Conservation (phyloP, 108 stramenopile species). For the Conticribra weissflogii region DNA sequence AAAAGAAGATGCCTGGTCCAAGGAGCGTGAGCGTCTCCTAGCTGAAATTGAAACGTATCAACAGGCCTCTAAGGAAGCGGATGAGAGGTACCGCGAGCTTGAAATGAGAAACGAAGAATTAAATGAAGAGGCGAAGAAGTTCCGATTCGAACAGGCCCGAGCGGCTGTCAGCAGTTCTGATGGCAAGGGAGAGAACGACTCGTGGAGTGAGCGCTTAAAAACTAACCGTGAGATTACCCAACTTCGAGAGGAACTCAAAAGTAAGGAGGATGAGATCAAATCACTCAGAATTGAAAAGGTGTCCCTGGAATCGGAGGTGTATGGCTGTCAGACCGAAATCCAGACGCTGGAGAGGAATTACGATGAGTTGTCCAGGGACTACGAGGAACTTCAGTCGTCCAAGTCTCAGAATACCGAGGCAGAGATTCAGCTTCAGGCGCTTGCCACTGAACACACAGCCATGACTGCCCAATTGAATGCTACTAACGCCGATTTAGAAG, state of each 20-base stretch:
- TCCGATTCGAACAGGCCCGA: conserved; percentile 64
- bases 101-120: conserved; percentile 65
- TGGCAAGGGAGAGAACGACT: conserved; percentile 39
- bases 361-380: conserved; percentile 77
- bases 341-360: conserved; percentile 56
- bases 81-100: conserved; percentile 73
- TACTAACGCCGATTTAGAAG: conserved; percentile 81
- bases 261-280: conserved; percentile 77
- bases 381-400: conserved; percentile 66
- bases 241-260: conserved; percentile 70
- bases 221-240: conserved; percentile 76
- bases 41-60: conserved; percentile 70
- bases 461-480: conserved; percentile 90
- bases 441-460: conserved; percentile 85
- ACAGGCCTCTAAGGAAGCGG: conserved; percentile 52
- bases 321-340: conserved; percentile 75
- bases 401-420: conserved; percentile 84
- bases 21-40: conserved; percentile 65
- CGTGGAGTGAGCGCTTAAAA: conserved; percentile 71
- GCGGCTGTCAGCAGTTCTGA: conserved; percentile 58
- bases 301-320: conserved; percentile 83
- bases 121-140: conserved; percentile 59
- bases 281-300: conserved; percentile 75
- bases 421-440: conserved; percentile 80
- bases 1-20: conserved; percentile 79